phyloP scores from a whole-genome alignment of 768 basidiomycete species.

The Termitomyces sp. region DNA sequence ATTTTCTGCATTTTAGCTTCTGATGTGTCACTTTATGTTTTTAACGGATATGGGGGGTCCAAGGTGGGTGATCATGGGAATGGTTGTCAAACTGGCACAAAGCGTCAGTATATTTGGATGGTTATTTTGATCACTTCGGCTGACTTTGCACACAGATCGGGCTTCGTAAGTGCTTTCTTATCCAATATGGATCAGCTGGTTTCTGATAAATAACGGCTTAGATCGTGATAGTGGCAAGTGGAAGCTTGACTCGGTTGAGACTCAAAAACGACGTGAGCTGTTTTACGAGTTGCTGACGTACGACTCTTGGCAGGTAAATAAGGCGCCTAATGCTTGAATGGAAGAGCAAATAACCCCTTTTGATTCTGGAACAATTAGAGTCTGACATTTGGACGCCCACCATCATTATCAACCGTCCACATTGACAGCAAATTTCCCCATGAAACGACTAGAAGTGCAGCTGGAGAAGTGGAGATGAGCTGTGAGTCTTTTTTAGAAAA shows the following conservation, averaged over 20 bases:
- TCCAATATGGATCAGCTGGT: neutral
- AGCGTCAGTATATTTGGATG: constrained; percentile 37
- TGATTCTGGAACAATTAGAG: constrained; percentile 34
- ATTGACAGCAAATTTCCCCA: constrained; percentile 51
- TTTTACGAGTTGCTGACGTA: constrained; percentile 65
- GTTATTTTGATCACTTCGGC: constrained; percentile 7
- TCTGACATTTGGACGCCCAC: constrained; percentile 66
- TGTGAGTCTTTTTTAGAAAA: constrained; percentile 35
- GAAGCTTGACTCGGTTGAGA: constrained; percentile 52
- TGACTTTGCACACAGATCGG: constrained; percentile 42
- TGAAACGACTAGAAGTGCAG: constrained; percentile 34
- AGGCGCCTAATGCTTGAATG: constrained; percentile 11
- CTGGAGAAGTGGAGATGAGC: constrained; percentile 54
- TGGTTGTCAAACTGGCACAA: constrained; percentile 64
- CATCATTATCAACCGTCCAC: constrained; percentile 54
- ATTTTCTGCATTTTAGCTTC: constrained; percentile 31
- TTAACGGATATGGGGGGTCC: constrained; percentile 48
- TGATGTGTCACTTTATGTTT: constrained; percentile 54
- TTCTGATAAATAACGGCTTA: constrained; percentile 20
- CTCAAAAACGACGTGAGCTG: constrained; percentile 50
- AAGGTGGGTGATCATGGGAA: constrained; percentile 66
- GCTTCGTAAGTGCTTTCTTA: constrained; percentile 45
- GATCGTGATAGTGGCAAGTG: constrained; percentile 67
- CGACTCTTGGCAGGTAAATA: constrained; percentile 71
- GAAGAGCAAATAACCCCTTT: neutral